phyloP scores from a whole-genome alignment of 768 basidiomycete species.

The Holtermannia corniformis region DNA sequence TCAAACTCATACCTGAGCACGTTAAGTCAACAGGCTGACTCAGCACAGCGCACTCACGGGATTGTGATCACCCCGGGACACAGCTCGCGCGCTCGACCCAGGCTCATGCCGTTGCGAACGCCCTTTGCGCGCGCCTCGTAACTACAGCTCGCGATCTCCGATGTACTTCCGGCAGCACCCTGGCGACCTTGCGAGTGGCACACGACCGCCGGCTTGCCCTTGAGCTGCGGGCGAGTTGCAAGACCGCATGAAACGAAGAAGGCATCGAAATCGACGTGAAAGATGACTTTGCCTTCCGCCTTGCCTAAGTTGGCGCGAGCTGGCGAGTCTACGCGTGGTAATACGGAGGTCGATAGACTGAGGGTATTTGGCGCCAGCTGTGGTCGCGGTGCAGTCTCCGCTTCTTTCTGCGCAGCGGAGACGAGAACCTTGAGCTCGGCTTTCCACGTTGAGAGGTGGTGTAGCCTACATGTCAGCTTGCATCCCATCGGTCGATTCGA shows the following conservation, averaged over 20 bases:
- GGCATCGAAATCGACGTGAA: conserved; percentile 64
- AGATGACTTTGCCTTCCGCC: conserved; percentile 47
- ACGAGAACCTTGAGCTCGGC: conserved; percentile 74
- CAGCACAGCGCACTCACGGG: conserved; percentile 45
- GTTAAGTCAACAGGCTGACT: not conserved
- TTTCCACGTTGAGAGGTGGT: conserved; percentile 87
- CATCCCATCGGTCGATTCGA: not conserved
- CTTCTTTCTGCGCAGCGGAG: conserved; percentile 62
- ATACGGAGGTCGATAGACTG: conserved; percentile 26
- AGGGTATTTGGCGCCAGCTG: conserved; percentile 17
- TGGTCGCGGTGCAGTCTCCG: conserved; percentile 13
- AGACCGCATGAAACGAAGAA: conserved; percentile 95
- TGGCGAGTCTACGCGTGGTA: conserved; percentile 17
- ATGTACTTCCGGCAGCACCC: conserved; percentile 67
- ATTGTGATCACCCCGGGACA: conserved; percentile 35
- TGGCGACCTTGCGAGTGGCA: conserved; percentile 82
- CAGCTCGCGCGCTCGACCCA: conserved; percentile 33
- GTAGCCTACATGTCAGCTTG: conserved; percentile 51
- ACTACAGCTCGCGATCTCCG: conserved; percentile 82
- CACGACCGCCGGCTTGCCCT: conserved; percentile 83
- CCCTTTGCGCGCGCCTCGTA: conserved; percentile 87
- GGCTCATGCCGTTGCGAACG: conserved; percentile 85
- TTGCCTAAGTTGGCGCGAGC: not conserved
- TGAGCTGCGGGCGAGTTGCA: conserved; percentile 64
- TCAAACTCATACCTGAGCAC: conserved; percentile 70